phyloP scores from a whole-genome alignment of 495 filamentous ascomycete genomes.

The Talaromyces liani region DNA sequence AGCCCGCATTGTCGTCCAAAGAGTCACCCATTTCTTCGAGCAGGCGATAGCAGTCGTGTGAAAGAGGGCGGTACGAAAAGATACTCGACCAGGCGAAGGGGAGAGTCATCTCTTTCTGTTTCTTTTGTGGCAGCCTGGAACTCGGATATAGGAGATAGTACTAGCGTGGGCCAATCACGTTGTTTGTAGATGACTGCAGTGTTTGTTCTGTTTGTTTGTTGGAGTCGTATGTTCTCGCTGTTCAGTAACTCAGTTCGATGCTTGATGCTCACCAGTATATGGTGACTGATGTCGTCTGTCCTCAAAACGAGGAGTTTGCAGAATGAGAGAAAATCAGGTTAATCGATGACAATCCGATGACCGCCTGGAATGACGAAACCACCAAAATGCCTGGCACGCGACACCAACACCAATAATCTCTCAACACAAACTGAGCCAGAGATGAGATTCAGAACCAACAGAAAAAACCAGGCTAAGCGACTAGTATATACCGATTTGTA shows the following conservation, averaged over 20 bases:
- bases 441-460: neutral
- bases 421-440: neutral
- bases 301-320: neutral
- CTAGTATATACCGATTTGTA: neutral
- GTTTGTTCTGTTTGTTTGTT: neutral
- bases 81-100: conserved; percentile 4
- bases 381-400: neutral
- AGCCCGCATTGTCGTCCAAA: neutral
- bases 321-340: neutral
- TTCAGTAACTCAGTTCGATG: too few species aligned
- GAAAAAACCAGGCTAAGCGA: neutral
- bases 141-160: neutral
- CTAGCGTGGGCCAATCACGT: conserved; percentile 2
- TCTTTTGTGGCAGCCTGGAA: neutral
- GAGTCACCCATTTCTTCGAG: conserved; percentile 5
- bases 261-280: neutral
- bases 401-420: neutral
- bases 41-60: neutral
- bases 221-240: neutral
- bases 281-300: neutral
- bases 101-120: neutral
- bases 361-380: neutral
- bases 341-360: neutral
- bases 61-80: neutral
- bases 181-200: neutral